These are phyloP conservation scores for Zymoseptoria brevis DNA, from an alignment of 2,329 filamentous ascomycete genomes.

Conservation along the genomic window DNA sequence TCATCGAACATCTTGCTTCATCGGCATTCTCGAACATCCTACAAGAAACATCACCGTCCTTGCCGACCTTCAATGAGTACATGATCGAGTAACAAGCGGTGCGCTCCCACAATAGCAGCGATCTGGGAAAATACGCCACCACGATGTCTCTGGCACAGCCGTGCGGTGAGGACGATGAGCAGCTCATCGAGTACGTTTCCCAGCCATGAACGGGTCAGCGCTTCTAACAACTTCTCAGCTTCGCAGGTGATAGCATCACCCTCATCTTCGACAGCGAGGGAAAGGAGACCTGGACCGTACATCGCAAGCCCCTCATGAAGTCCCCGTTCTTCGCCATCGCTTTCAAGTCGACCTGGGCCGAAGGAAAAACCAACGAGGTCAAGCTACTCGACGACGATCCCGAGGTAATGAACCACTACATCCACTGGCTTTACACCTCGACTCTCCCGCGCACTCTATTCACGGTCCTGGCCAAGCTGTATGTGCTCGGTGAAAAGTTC, in stretches of 20 bases:
- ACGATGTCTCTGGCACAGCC: neutral
- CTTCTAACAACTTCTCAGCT: neutral
- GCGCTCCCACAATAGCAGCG: neutral
- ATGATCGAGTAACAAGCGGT: neutral
- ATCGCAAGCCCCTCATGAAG: neutral
- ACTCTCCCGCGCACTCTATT: neutral
- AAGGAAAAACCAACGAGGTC: neutral
- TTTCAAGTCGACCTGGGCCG: neutral
- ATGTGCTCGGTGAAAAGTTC: neutral
- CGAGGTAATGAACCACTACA: neutral
- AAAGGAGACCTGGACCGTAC: neutral
- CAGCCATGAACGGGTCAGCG: neutral
- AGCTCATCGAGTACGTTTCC: neutral
- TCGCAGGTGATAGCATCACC: neutral
- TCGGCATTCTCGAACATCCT: neutral
- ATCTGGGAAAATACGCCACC: neutral
- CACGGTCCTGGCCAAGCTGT: neutral
- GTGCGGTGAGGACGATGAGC: neutral
- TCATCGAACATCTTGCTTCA: neutral
- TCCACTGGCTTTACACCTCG: neutral
- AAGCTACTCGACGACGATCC: neutral
- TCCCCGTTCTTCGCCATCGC: neutral
- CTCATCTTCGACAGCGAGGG: neutral
- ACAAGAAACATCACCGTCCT: neutral
- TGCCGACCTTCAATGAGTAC: neutral